phyloP scores from a whole-genome alignment of 208 protist species.

The Trichomonas vaginalis region DNA sequence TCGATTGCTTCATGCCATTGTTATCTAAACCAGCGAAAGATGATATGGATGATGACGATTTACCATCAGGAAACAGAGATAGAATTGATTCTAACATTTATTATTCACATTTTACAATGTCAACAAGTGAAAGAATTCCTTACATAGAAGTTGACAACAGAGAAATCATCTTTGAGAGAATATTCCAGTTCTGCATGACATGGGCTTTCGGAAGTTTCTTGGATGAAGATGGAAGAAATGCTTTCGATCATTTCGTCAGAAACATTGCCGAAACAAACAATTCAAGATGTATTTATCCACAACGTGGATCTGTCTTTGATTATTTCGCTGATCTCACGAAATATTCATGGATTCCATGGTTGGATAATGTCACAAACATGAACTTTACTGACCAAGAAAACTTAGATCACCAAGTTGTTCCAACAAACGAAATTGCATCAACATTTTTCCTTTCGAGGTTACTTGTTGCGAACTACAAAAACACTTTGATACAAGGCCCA shows the following conservation, averaged over 20 bases:
- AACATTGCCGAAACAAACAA: conserved; percentile 62
- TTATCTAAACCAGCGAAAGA: not conserved
- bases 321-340: conserved; percentile 28
- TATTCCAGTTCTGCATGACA: conserved; percentile 63
- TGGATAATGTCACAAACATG: not conserved
- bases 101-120: conserved; percentile 36
- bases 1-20: not conserved
- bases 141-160: conserved; percentile 55
- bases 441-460: not conserved
- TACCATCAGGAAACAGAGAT: not conserved
- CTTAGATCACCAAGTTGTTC: not conserved
- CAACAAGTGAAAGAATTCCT: conserved; percentile 56
- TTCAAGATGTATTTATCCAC: conserved; percentile 47
- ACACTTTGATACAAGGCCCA: not conserved
- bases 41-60: not conserved
- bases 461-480: not conserved
- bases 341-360: not conserved
- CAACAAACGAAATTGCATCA: not conserved
- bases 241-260: conserved; percentile 48
- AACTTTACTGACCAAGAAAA: not conserved
- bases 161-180: conserved; percentile 43
- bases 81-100: not conserved
- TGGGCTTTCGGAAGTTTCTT: conserved; percentile 83
- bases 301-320: conserved; percentile 16
- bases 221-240: conserved; percentile 56